Conservation (phyloP, 345 rosid species). For the Nephelium lappaceum region DNA sequence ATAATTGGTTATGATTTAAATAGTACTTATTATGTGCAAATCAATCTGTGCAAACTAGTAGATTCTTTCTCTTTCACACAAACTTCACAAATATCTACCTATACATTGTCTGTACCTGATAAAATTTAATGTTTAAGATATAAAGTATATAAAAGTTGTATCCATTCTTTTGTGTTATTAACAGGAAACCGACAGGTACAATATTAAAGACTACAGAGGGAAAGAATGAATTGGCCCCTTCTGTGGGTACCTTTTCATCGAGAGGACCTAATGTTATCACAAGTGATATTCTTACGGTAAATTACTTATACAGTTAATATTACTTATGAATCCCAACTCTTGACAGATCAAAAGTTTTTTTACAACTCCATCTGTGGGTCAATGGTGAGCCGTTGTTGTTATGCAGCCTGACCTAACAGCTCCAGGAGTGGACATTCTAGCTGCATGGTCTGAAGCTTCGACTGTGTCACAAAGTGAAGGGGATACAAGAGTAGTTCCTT, state of each 20-base stretch:
- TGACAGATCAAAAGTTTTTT: no score
- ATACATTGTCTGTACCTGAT: background rate
- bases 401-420: conserved; percentile 45
- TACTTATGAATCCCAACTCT: no score
- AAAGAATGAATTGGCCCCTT: conserved; percentile 30
- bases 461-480: conserved; percentile 16
- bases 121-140: no score
- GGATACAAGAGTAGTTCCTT: conserved; percentile 29
- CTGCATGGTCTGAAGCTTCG: conserved; percentile 34
- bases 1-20: no score
- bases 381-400: no score
- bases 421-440: conserved; percentile 46
- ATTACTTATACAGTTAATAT: background rate
- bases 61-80: no score
- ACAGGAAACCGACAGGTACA: no score
- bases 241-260: conserved; percentile 33
- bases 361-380: no score
- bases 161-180: background rate
- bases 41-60: no score
- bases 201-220: conserved; percentile 25
- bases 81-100: no score
- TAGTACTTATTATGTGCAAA: no score
- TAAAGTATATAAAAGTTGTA: no score
- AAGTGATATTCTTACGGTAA: conserved; percentile 37
- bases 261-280: conserved; percentile 40